Percentiles rank a stretch among this genome's conserved stretches.
phyloP scores from a whole-genome alignment of 495 filamentous ascomycete species.

The Melanomma pulvis-pyrius region DNA sequence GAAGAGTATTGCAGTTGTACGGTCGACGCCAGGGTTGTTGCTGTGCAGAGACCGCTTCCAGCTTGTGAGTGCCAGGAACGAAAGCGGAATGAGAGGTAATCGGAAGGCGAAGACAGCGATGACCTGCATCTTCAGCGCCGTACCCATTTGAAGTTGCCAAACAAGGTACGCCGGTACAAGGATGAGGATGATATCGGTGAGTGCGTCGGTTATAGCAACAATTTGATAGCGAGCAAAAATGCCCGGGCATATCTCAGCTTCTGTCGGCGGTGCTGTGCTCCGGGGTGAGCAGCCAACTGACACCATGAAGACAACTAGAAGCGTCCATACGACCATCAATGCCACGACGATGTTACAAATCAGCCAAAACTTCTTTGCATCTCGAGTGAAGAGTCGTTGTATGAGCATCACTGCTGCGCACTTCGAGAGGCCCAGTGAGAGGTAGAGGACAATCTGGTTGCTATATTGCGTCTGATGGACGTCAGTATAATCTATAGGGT shows the following conservation, averaged over 20 bases:
- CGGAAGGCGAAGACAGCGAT: slow-evolving; percentile 34
- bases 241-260: slow-evolving; percentile 7
- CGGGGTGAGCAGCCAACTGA: slow-evolving; percentile 22
- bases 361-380: slow-evolving; percentile 26
- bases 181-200: slow-evolving; percentile 26
- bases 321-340: slow-evolving; percentile 18
- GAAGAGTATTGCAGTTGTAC: slow-evolving; percentile 22
- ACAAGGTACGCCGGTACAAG: slow-evolving; percentile 22
- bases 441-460: slow-evolving; percentile 28
- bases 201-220: slow-evolving; percentile 20
- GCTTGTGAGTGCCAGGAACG: not conserved
- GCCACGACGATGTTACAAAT: slow-evolving; percentile 23
- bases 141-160: slow-evolving; percentile 32
- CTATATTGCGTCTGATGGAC: slow-evolving; percentile 12
- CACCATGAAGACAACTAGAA: slow-evolving; percentile 2
- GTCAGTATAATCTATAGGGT: not conserved
- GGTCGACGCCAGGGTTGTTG: slow-evolving; percentile 22
- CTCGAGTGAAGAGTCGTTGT: slow-evolving; percentile 31
- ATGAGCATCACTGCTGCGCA: slow-evolving; percentile 30
- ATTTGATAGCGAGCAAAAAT: slow-evolving; percentile 30
- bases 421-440: slow-evolving; percentile 27
- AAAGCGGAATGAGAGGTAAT: slow-evolving; percentile 20
- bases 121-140: slow-evolving; percentile 26
- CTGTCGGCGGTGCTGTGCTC: not conserved
- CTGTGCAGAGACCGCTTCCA: slow-evolving; percentile 6